Conservation (phyloP, 2,329 filamentous ascomycete genomes). For the Xylariales sp. region DNA sequence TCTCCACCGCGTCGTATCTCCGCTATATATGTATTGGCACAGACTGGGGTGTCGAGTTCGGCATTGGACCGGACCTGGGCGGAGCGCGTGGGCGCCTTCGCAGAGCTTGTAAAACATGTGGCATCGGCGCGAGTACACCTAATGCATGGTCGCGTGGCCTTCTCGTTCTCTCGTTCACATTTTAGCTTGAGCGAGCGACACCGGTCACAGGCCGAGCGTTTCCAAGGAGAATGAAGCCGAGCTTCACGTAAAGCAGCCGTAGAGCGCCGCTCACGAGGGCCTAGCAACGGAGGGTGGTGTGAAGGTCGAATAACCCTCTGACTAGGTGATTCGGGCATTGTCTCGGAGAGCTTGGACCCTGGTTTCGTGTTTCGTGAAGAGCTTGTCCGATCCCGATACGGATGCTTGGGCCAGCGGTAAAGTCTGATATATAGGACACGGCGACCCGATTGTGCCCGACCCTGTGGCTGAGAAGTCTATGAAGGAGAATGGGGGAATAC, state of each 20-base stretch:
- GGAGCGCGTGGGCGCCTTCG: not conserved
- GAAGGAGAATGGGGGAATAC: too few relatives aligned
- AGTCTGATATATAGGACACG: too few relatives aligned
- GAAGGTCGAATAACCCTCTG: not conserved
- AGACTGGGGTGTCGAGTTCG: not conserved
- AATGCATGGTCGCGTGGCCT: conserved; percentile 10
- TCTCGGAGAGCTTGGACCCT: not conserved
- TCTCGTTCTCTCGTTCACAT: conserved; percentile 13
- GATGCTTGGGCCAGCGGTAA: too few relatives aligned
- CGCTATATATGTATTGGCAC: not conserved
- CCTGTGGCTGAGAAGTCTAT: too few relatives aligned
- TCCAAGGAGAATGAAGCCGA: conserved; percentile 26
- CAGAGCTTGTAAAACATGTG: conserved; percentile 5
- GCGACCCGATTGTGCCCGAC: too few relatives aligned
- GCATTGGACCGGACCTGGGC: not conserved
- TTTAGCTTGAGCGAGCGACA: conserved; percentile 20
- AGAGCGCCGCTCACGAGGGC: not conserved
- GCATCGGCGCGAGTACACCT: not conserved
- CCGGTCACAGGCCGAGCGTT: conserved; percentile 20
- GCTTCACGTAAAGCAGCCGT: not conserved
- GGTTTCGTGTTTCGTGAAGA: not conserved
- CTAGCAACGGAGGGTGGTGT: not conserved
- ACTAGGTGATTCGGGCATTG: not conserved
- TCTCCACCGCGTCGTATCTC: not conserved
- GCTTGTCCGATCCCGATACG: too few relatives aligned